Percentiles rank a stretch among this genome's conserved stretches.
Evolutionary conservation across 768 basidiomycete species (phyloP).

Genomic region (Boletus rubescentipes): DNA sequence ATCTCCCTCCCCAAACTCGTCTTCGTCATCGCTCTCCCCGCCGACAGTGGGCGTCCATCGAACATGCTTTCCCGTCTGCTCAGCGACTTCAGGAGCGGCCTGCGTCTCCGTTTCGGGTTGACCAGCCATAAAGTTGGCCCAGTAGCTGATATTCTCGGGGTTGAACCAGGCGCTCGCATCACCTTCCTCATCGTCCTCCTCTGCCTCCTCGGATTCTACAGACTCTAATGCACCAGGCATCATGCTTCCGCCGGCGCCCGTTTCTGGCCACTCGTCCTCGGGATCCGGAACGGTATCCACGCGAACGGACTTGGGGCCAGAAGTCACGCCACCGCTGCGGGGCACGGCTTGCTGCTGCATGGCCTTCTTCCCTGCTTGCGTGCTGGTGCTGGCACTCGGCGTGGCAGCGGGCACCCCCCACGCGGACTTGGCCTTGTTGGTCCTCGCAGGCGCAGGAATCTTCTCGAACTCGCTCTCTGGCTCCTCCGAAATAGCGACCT

Average conservation of each 20-base stretch:
- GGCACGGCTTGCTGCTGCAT: constrained; percentile 8
- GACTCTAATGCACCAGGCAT: constrained; percentile 10
- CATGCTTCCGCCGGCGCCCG: neutral
- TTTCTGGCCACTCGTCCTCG: constrained; percentile 9
- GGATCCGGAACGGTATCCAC: constrained; percentile 16
- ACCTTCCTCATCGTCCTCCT: constrained; percentile 21
- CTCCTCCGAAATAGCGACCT: constrained; percentile 19
- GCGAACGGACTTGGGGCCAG: constrained; percentile 11
- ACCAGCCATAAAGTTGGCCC: constrained; percentile 29
- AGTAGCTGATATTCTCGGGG: constrained; percentile 26
- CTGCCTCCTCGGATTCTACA: constrained; percentile 5
- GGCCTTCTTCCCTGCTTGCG: constrained; percentile 16
- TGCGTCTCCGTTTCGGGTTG: constrained; percentile 9
- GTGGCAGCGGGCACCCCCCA: constrained; percentile 11
- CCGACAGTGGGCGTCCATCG: constrained; percentile 25
- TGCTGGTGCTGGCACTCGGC: neutral
- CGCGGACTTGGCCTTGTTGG: constrained; percentile 19
- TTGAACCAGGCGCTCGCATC: constrained; percentile 25
- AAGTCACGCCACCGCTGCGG: constrained; percentile 4
- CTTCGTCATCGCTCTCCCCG: constrained; percentile 27
- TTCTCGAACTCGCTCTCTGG: constrained; percentile 16
- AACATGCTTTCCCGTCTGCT: constrained; percentile 18
- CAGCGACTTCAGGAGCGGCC: neutral
- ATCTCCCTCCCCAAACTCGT: constrained; percentile 13
- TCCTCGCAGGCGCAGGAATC: neutral